phyloP scores from a whole-genome alignment of 1,284 basidiomycete species.

The Ustilago shanxiensis region DNA sequence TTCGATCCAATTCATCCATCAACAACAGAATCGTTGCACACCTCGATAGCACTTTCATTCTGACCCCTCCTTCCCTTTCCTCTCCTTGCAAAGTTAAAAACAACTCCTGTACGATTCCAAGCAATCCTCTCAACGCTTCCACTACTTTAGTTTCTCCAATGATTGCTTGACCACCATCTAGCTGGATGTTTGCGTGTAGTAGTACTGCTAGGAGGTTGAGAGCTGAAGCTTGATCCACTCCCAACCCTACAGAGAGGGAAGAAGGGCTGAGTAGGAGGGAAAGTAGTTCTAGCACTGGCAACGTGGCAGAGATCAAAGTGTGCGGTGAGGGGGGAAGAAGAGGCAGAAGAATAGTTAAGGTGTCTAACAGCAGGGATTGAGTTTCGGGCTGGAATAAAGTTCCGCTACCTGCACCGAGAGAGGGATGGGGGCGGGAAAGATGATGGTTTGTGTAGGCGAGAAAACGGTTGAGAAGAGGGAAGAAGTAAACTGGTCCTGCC shows the following conservation, averaged over 20 bases:
- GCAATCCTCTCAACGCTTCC: neutral
- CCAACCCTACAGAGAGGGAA: neutral
- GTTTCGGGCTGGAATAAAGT: conserved; percentile 82
- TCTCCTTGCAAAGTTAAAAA: conserved; percentile 6
- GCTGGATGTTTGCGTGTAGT: neutral
- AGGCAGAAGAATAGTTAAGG: conserved; percentile 75
- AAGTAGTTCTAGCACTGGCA: neutral
- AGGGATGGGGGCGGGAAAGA: neutral
- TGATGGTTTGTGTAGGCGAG: conserved; percentile 73
- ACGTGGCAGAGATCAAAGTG: neutral
- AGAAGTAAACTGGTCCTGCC: conserved; percentile 73
- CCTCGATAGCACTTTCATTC: conserved; percentile 4
- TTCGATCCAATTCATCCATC: conserved; percentile 20
- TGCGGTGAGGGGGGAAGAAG: neutral
- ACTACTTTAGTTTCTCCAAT: neutral
- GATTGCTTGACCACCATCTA: neutral
- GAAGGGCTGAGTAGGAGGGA: neutral
- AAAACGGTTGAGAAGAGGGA: conserved; percentile 88
- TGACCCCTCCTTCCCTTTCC: neutral
- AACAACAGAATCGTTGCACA: conserved; percentile 24
- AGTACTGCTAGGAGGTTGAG: conserved; percentile 14
- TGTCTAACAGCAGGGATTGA: conserved; percentile 80
- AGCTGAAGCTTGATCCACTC: neutral
- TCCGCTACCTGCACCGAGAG: conserved; percentile 73
- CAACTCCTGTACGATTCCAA: conserved; percentile 1